Percentiles rank a stretch among this genome's conserved stretches.
phyloP scores from a whole-genome alignment of 1,284 basidiomycete genomes.

The Sporisorium sorghi region DNA sequence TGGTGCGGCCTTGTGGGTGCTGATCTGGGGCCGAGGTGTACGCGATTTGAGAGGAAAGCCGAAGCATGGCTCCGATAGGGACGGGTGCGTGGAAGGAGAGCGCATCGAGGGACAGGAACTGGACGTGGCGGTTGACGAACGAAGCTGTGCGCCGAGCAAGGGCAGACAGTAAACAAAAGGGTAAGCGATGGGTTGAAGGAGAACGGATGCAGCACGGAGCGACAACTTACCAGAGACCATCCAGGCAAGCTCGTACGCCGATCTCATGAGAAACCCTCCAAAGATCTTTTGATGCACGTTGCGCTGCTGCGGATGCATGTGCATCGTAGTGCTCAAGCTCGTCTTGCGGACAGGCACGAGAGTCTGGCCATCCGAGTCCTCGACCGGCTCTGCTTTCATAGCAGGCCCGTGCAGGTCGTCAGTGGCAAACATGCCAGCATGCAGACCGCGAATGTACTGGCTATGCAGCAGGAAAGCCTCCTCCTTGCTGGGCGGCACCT shows the following conservation, averaged over 20 bases:
- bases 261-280: slow-evolving; percentile 61
- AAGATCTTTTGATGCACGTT: slow-evolving; percentile 63
- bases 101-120: slow-evolving; percentile 68
- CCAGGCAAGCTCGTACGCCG: slow-evolving; percentile 69
- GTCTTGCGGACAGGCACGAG: slow-evolving; percentile 62
- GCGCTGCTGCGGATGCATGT: slow-evolving; percentile 67
- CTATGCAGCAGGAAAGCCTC: slow-evolving; percentile 68
- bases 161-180: background rate
- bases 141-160: slow-evolving; percentile 16
- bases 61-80: slow-evolving; percentile 62
- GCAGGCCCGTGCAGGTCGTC: slow-evolving; percentile 35
- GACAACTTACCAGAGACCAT: slow-evolving; percentile 57
- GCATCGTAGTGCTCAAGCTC: slow-evolving; percentile 52
- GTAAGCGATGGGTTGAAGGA: slow-evolving; percentile 7
- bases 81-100: slow-evolving; percentile 63
- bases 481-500: slow-evolving; percentile 67
- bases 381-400: slow-evolving; percentile 11
- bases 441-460: slow-evolving; percentile 57
- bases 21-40: slow-evolving; percentile 46
- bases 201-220: background rate
- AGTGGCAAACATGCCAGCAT: slow-evolving; percentile 45
- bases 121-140: slow-evolving; percentile 66
- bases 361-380: slow-evolving; percentile 23
- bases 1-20: slow-evolving; percentile 18
- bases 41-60: slow-evolving; percentile 57